Conservation (phyloP, 345 rosid species). For the Balakata baccata region DNA sequence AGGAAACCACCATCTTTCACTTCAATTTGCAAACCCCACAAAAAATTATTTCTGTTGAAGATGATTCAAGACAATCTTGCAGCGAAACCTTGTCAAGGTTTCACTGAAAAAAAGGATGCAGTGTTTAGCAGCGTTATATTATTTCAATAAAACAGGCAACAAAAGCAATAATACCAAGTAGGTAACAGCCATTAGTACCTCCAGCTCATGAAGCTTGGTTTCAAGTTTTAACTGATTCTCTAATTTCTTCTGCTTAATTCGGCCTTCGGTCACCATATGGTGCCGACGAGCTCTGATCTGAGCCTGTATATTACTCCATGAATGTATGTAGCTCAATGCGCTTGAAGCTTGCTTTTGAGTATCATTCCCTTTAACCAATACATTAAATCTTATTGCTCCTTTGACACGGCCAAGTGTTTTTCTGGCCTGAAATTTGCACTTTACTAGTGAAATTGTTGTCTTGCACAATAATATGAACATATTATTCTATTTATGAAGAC, state of each 20-base stretch:
- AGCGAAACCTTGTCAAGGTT: background rate
- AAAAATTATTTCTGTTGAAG: background rate
- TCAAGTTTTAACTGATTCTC: constrained; percentile 74
- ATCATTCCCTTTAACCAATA: constrained; percentile 47
- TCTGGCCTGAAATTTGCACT: constrained; percentile 46
- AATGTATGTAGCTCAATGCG: constrained; percentile 53
- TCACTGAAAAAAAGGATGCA: background rate
- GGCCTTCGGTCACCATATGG: constrained; percentile 70
- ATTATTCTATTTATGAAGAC: background rate
- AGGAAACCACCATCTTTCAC: background rate
- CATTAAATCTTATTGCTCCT: constrained; percentile 57
- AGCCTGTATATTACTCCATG: constrained; percentile 74
- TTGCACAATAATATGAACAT: no score
- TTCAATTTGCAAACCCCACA: constrained; percentile 1
- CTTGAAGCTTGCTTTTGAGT: constrained; percentile 53
- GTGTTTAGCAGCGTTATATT: background rate
- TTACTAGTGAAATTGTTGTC: no score
- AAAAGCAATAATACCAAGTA: background rate
- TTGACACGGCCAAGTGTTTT: constrained; percentile 41
- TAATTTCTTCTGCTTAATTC: constrained; percentile 57
- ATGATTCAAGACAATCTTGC: background rate
- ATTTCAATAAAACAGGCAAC: background rate
- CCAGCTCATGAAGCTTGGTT: constrained; percentile 63
- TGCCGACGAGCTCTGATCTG: constrained; percentile 59
- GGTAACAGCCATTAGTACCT: constrained; percentile 34